Evolutionary conservation across 148 eudicot genomes (phyloP), one percentile per base, ranked within the genome.

Genomic region (Persicaria maculosa): DNA sequence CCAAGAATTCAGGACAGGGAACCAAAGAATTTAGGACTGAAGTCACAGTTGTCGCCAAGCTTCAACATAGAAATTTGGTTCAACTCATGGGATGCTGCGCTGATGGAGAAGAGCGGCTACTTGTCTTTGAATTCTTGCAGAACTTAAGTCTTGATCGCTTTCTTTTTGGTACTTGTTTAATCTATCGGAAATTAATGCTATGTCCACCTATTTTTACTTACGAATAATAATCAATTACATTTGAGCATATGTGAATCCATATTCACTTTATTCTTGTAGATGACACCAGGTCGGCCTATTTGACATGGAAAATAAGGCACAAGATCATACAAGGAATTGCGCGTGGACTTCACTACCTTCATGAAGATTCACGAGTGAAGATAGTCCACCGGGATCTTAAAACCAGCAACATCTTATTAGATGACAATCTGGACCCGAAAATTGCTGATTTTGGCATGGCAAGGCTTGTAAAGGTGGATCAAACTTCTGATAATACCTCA

Each of bases 21-120:
- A 44, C 68, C 8, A 83, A 83, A 40, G 86, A 87, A 74, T 87
- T 87, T 74, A 83, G 79, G 85, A 85, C 82, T 44, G 91, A 87
- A 78, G 84, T 87, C 52, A 58, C 70, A 53, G 81, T 75, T 67
- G 80, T 87, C 25, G 83, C 88, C 40, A 87, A 85, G 44, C 88
- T 85, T 52, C 88, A 85, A 55, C 90, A 85, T 62, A 76, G 84
- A 54, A 87, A 87, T 69, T 88, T 87, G 47, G 90, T 87, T 40
- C 80, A 40, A 76, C 88, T 85, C 72, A 79, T 87, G 7, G 90
- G 88, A 50, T 83, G 88, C 61, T 87, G 90, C 62, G 57, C 83
- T 46, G 81, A 85, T 53, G 83, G 81, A 73, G 85, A 79, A 43
- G 86, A 87, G 58, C 74, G 73, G 45, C 78, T 87, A 74, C 65